A percentile compares a stretch with the other conserved stretches of the same genome.
These are phyloP conservation scores for Termitomyces eurrhizus DNA, from an alignment of 768 basidiomycete species.

Conservation along the genomic window DNA sequence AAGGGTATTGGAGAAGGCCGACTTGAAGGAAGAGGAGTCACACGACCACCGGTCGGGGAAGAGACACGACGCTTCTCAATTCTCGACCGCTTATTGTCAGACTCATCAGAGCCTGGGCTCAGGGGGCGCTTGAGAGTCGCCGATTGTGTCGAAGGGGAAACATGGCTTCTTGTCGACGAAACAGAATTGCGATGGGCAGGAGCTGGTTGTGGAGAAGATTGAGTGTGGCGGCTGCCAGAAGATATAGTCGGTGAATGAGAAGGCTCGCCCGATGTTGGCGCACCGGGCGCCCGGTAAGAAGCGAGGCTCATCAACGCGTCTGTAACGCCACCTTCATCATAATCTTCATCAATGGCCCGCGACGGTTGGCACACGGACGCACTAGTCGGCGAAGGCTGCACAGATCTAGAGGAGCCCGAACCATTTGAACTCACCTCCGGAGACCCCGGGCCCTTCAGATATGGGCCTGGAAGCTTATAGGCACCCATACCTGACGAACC, in stretches of 20 bases:
- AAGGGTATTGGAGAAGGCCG: conserved; percentile 72
- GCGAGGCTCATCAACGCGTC: conserved; percentile 79
- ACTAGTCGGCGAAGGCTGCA: conserved; percentile 70
- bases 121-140: conserved; percentile 60
- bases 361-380: conserved; percentile 56
- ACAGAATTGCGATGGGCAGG: conserved; percentile 62
- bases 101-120: conserved; percentile 64
- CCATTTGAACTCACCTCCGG: conserved; percentile 69
- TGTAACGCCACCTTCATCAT: conserved; percentile 77
- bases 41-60: conserved; percentile 46
- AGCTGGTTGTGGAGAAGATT: conserved; percentile 45
- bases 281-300: conserved; percentile 32
- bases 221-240: conserved; percentile 49
- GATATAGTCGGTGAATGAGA: conserved; percentile 59
- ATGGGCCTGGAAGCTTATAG: conserved; percentile 27
- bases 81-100: conserved; percentile 57
- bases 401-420: conserved; percentile 59
- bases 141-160: conserved; percentile 51
- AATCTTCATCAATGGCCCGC: conserved; percentile 84
- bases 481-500: conserved; percentile 20
- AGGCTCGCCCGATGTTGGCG: conserved; percentile 27
- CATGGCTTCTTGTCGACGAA: conserved; percentile 60
- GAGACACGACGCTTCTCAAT: conserved; percentile 56
- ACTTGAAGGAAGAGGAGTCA: conserved; percentile 56
- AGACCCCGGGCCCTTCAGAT: conserved; percentile 40